Conservation (phyloP, 2,329 filamentous ascomycete species). For the Colletotrichum ledebouriae region DNA sequence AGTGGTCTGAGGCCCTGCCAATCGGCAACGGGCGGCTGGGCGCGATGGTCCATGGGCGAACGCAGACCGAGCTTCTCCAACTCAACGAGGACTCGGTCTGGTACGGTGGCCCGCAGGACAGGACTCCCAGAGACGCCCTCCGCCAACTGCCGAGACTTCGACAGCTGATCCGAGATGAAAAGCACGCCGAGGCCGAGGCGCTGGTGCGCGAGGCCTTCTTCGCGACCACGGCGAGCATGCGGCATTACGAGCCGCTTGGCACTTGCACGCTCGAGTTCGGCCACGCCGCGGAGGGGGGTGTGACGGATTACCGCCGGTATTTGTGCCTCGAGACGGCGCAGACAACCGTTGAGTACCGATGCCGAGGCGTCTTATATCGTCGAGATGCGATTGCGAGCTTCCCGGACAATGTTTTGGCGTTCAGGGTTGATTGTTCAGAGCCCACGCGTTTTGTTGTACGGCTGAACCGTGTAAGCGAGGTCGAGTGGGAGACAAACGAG, state of each 20-base stretch:
- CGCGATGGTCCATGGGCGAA: constrained; percentile 56
- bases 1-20: constrained; percentile 52
- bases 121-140: constrained; percentile 53
- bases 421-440: constrained; percentile 44
- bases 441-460: constrained; percentile 46
- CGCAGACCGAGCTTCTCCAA: constrained; percentile 53
- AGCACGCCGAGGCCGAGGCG: constrained; percentile 43
- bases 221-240: constrained; percentile 59
- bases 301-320: constrained; percentile 39
- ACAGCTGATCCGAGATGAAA: constrained; percentile 52
- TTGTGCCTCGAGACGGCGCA: constrained; percentile 41
- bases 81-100: constrained; percentile 63
- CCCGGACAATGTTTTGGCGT: constrained; percentile 45
- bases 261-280: constrained; percentile 56
- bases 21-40: constrained; percentile 59
- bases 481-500: constrained; percentile 59
- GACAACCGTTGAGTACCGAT: constrained; percentile 35
- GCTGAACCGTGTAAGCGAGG: constrained; percentile 55
- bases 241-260: constrained; percentile 60
- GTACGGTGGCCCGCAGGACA: constrained; percentile 57
- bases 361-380: constrained; percentile 42
- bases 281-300: constrained; percentile 45
- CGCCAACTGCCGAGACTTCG: constrained; percentile 53
- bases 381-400: constrained; percentile 46
- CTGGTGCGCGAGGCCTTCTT: constrained; percentile 54